Percentiles rank a stretch among this genome's conserved stretches.
Conservation (phyloP, 805 yeast genomes). For the Lipomyces oligophaga region DNA sequence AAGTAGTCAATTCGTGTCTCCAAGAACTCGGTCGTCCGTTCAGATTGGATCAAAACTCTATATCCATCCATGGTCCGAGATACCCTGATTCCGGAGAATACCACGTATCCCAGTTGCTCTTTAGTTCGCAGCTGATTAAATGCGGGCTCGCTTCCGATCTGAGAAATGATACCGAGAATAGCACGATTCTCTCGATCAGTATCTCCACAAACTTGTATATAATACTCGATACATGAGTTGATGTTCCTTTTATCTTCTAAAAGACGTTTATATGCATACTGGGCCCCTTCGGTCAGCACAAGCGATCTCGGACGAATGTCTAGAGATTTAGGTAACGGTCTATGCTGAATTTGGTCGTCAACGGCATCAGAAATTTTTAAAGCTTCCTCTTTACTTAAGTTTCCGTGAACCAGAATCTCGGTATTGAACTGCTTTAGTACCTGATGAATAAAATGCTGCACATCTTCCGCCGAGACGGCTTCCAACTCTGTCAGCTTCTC, state of each 20-base stretch:
- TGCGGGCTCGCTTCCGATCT: conserved; percentile 78
- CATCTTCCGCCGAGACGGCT: conserved; percentile 47
- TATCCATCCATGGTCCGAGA: conserved; percentile 71
- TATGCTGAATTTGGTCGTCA: conserved; percentile 40
- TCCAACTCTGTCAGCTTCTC: conserved; percentile 54
- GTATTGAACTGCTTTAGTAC: conserved; percentile 57
- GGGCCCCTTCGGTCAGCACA: conserved; percentile 37
- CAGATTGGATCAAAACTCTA: conserved; percentile 78
- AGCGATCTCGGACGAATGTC: conserved; percentile 43
- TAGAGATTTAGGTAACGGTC: conserved; percentile 45
- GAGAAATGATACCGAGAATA: conserved; percentile 61
- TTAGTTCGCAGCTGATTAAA: conserved; percentile 86
- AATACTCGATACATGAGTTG: conserved; percentile 80
- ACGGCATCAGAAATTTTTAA: conserved; percentile 46
- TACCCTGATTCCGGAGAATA: conserved; percentile 67
- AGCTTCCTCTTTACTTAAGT: conserved; percentile 53
- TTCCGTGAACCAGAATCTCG: conserved; percentile 78
- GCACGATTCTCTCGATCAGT: conserved; percentile 47
- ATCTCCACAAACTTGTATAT: conserved; percentile 59
- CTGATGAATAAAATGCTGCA: conserved; percentile 50
- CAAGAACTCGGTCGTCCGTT: conserved; percentile 66
- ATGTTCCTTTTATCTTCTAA: conserved; percentile 66
- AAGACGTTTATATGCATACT: conserved; percentile 42
- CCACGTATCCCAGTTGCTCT: conserved; percentile 94
- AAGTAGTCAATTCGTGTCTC: conserved; percentile 73